Conservation (phyloP, 805 yeast species). For the Spathaspora boniae region DNA sequence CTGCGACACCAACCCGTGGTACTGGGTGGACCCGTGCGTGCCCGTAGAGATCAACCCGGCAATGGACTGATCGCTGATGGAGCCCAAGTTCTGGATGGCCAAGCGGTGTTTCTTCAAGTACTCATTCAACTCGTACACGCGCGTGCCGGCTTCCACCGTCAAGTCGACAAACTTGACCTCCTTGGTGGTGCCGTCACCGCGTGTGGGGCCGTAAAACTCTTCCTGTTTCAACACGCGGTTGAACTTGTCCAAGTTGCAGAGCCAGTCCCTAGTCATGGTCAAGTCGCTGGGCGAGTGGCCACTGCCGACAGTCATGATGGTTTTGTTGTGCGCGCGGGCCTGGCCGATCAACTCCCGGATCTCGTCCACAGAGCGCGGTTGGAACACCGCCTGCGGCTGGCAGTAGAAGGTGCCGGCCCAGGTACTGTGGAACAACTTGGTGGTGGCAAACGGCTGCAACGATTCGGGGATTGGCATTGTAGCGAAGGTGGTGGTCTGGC, state of each 20-base stretch:
- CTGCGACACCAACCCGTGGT: conserved; percentile 85
- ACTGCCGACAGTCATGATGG: conserved; percentile 82
- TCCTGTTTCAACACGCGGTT: conserved; percentile 49
- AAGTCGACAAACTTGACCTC: conserved; percentile 75
- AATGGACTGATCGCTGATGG: conserved; percentile 87
- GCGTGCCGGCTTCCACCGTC: conserved; percentile 90
- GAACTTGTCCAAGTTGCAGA: conserved; percentile 78
- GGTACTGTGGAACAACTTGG: conserved; percentile 51
- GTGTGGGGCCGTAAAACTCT: conserved; percentile 41
- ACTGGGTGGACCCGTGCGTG: conserved; percentile 93
- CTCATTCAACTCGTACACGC: conserved; percentile 72
- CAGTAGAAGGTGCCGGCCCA: conserved; percentile 93
- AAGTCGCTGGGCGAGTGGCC: conserved; percentile 94
- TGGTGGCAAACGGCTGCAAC: conserved; percentile 33
- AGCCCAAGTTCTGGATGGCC: conserved; percentile 88
- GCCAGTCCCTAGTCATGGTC: conserved; percentile 86
- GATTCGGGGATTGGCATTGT: conserved; percentile 37
- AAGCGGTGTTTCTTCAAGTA: conserved; percentile 59
- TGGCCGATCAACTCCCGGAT: conserved; percentile 60
- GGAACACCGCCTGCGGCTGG: conserved; percentile 72
- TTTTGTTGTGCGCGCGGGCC: conserved; percentile 58
- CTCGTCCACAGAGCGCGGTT: conserved; percentile 70
- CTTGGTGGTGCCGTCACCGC: conserved; percentile 13
- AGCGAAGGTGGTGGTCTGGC: no score
- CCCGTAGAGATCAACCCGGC: conserved; percentile 98